phyloP scores from a whole-genome alignment of 345 rosid genomes.

The Syzygium aqueum region DNA sequence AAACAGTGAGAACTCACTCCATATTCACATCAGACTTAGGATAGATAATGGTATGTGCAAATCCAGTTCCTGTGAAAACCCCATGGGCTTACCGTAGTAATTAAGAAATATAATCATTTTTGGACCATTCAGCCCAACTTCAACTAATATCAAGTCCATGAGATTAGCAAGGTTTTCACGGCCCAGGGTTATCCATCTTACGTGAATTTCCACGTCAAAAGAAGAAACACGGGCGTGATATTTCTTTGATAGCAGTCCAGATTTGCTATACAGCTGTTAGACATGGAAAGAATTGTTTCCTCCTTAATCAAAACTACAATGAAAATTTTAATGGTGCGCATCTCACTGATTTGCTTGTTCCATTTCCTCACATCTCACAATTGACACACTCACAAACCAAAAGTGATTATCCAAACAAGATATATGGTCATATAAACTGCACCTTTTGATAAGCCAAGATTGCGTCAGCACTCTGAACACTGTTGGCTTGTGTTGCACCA shows the following conservation, averaged over 20 bases:
- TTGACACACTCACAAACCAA: background rate
- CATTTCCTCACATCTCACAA: background rate
- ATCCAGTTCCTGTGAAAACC: background rate
- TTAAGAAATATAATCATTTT: background rate
- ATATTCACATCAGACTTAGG: background rate
- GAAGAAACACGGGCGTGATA: background rate
- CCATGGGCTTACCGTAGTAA: background rate
- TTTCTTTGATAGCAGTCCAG: background rate
- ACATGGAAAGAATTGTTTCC: background rate
- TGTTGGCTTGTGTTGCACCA: conserved; percentile 98
- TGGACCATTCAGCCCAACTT: background rate
- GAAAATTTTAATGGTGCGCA: background rate
- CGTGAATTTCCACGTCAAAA: background rate
- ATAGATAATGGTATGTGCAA: background rate
- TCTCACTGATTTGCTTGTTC: background rate
- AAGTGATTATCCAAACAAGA: background rate
- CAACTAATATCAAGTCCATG: background rate
- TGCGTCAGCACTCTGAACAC: conserved; percentile 98
- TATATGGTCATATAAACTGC: background rate
- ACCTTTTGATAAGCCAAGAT: conserved; percentile 95
- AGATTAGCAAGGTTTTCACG: background rate
- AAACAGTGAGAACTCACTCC: background rate
- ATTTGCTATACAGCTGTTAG: background rate
- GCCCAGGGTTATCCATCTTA: background rate
- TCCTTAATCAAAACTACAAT: background rate